phyloP scores from a whole-genome alignment of 2,329 filamentous ascomycete genomes.

The Fusarium hainanense region DNA sequence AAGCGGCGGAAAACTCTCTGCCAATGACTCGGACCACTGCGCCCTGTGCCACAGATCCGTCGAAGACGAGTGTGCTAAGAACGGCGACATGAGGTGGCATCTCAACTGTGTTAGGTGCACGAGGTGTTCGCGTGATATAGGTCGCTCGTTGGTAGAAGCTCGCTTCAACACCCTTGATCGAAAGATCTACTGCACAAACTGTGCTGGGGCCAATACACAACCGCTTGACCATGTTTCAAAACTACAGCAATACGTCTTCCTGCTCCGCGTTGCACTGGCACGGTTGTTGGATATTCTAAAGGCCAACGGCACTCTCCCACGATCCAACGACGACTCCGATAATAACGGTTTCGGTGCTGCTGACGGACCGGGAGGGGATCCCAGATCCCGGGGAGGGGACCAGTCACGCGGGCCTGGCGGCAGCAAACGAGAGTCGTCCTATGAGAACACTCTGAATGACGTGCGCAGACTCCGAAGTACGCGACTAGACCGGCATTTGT shows the following conservation, averaged over 20 bases:
- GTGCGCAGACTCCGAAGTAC: slow-evolving; percentile 92
- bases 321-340: slow-evolving; percentile 77
- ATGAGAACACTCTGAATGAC: slow-evolving; percentile 96
- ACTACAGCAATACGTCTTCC: slow-evolving; percentile 92
- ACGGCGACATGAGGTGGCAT: slow-evolving; percentile 84
- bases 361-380: slow-evolving; percentile 63
- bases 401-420: slow-evolving; percentile 34
- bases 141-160: slow-evolving; percentile 74
- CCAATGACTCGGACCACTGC: slow-evolving; percentile 87
- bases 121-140: slow-evolving; percentile 73
- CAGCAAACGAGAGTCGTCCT: slow-evolving; percentile 73
- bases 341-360: slow-evolving; percentile 38
- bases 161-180: slow-evolving; percentile 75
- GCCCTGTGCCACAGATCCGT: slow-evolving; percentile 84
- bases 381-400: slow-evolving; percentile 56
- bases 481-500: slow-evolving; percentile 91
- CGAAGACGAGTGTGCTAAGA: slow-evolving; percentile 89
- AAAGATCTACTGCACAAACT: slow-evolving; percentile 77
- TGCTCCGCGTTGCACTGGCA: slow-evolving; percentile 90
- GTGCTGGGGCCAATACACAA: slow-evolving; percentile 65
- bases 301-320: slow-evolving; percentile 82
- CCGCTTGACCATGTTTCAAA: slow-evolving; percentile 81
- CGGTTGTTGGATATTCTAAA: slow-evolving; percentile 88
- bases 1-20: slow-evolving; percentile 74
- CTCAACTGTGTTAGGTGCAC: slow-evolving; percentile 82